phyloP scores from a whole-genome alignment of 495 filamentous ascomycete genomes.

The Trichoderma parareesei region DNA sequence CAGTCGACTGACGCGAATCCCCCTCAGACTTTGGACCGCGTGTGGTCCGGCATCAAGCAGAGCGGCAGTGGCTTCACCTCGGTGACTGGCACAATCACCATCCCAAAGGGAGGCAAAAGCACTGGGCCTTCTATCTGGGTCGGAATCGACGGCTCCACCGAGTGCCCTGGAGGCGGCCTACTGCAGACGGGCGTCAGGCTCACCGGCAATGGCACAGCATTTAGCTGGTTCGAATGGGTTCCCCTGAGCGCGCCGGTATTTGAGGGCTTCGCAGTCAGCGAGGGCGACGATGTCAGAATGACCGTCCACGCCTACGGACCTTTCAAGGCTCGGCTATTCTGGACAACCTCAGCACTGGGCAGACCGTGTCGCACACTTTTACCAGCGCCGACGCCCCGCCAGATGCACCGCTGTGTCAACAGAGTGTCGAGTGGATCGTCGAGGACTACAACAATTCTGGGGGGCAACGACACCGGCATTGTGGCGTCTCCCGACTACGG shows the following conservation, averaged over 20 bases:
- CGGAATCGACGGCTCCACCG: neutral
- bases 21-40: neutral
- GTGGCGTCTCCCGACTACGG: neutral
- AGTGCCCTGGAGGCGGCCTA: neutral
- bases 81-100: neutral
- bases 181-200: neutral
- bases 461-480: neutral
- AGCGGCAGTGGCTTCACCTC: neutral
- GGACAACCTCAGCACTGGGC: neutral
- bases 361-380: neutral
- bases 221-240: slow-evolving; percentile 22
- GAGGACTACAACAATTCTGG: neutral
- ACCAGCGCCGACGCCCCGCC: neutral
- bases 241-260: slow-evolving; percentile 41
- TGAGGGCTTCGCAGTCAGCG: slow-evolving; percentile 33
- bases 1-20: slow-evolving; percentile 13
- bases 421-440: neutral
- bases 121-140: neutral
- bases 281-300: slow-evolving; percentile 50
- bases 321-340: slow-evolving; percentile 28
- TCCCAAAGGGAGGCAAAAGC: neutral
- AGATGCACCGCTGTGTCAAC: neutral
- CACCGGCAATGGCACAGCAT: neutral
- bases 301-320: slow-evolving; percentile 40
- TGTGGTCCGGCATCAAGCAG: neutral